Conservation (phyloP, 495 filamentous ascomycete genomes). For the Copromyces sp. region DNA sequence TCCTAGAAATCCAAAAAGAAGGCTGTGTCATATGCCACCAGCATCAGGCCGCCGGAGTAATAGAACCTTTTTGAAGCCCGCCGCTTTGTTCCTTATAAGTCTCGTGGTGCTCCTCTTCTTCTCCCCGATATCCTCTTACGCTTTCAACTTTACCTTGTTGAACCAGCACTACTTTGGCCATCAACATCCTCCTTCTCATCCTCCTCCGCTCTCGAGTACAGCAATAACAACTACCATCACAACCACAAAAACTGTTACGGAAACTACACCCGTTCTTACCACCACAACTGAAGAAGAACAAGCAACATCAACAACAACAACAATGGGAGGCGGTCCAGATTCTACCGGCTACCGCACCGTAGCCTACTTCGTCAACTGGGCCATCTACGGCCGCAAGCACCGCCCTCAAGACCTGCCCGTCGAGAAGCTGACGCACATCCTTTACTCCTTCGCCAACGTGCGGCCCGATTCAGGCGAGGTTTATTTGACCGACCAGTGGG, state of each 20-base stretch:
- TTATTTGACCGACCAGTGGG: slow-evolving; percentile 71
- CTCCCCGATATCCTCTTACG: neutral
- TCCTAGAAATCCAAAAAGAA: neutral
- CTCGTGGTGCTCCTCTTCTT: neutral
- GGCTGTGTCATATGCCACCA: neutral
- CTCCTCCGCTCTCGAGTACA: neutral
- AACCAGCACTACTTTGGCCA: neutral
- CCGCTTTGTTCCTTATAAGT: neutral
- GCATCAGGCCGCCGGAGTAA: neutral
- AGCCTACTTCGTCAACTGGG: slow-evolving; percentile 88
- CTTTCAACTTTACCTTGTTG: neutral
- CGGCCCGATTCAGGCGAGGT: slow-evolving; percentile 55
- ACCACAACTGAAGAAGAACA: neutral
- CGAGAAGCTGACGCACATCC: slow-evolving; percentile 80
- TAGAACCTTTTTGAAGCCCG: neutral
- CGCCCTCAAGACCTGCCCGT: slow-evolving; percentile 80
- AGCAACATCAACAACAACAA: slow-evolving; percentile 16
- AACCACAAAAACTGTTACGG: neutral
- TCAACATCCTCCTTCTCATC: neutral
- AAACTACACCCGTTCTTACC: too few species aligned
- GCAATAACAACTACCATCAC: neutral
- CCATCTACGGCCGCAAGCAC: slow-evolving; percentile 84
- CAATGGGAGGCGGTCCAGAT: slow-evolving; percentile 31
- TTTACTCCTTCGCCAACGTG: slow-evolving; percentile 65
- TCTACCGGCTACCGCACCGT: slow-evolving; percentile 51